A percentile compares a stretch with the other conserved stretches of the same genome.
Conservation (phyloP, 2,329 filamentous ascomycete species). For the Xylariaceae sp. region DNA sequence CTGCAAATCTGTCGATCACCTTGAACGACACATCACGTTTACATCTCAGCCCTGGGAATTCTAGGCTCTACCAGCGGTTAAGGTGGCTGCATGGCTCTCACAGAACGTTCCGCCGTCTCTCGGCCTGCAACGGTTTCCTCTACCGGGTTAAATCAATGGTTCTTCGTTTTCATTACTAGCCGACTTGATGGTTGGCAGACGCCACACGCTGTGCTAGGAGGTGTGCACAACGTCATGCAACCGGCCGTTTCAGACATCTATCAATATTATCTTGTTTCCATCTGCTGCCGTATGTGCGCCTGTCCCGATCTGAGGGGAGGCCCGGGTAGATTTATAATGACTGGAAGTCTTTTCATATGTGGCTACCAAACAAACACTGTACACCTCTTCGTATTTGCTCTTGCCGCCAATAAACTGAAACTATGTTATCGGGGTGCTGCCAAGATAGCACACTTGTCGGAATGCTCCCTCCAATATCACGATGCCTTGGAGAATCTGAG, state of each 20-base stretch:
- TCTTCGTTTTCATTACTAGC: slow-evolving; percentile 13
- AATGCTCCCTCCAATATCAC: slow-evolving; percentile 14
- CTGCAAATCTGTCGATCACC: slow-evolving; percentile 31
- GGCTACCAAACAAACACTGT: slow-evolving; percentile 15
- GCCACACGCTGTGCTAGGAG: slow-evolving; percentile 25
- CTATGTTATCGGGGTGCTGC: slow-evolving; percentile 15
- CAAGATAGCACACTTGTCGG: slow-evolving; percentile 17
- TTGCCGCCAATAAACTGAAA: slow-evolving; percentile 19
- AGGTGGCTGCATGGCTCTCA: slow-evolving; percentile 17
- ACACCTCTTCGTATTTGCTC: slow-evolving; percentile 23
- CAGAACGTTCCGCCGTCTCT: slow-evolving; percentile 12
- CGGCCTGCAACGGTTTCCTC: slow-evolving; percentile 15
- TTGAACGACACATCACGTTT: slow-evolving; percentile 20
- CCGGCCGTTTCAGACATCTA: slow-evolving; percentile 32
- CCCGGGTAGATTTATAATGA: slow-evolving; percentile 21
- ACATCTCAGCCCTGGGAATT: slow-evolving; percentile 28
- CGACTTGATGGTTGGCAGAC: slow-evolving; percentile 24
- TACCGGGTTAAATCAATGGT: slow-evolving; percentile 16
- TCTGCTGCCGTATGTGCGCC: slow-evolving; percentile 18
- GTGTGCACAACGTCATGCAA: slow-evolving; percentile 34
- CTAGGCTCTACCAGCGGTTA: slow-evolving; percentile 21
- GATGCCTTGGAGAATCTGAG: slow-evolving; percentile 6
- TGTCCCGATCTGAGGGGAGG: slow-evolving; percentile 21
- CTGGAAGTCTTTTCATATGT: slow-evolving; percentile 26
- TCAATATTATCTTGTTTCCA: slow-evolving; percentile 23